Percentiles rank a stretch among this genome's conserved stretches.
phyloP scores from a whole-genome alignment of 1,284 basidiomycete species.

The Lignosus rhinocerotis region DNA sequence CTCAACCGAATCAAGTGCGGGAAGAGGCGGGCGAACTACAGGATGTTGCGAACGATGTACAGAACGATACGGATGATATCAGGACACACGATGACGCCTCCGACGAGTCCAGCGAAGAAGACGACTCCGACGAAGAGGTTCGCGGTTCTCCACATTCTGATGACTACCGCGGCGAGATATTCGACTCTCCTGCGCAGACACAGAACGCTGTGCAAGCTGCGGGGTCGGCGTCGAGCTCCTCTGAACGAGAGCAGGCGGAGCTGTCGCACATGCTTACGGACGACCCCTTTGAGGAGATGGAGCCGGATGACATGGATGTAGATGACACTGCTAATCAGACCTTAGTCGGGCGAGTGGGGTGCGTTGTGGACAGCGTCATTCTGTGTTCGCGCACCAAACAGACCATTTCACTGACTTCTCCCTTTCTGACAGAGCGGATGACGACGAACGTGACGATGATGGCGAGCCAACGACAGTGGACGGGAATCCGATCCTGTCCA shows the following conservation, averaged over 20 bases:
- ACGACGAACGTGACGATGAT: not conserved
- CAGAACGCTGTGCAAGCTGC: not conserved
- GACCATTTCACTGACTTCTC: not conserved
- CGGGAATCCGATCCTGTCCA: not conserved
- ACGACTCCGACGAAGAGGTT: slow-evolving; percentile 2
- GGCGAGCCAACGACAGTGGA: not conserved
- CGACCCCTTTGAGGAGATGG: not conserved
- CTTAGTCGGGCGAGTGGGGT: not conserved
- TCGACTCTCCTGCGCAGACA: not conserved
- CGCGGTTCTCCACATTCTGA: slow-evolving; percentile 7
- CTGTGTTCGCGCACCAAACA: not conserved
- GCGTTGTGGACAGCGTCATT: not conserved
- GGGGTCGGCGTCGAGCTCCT: not conserved
- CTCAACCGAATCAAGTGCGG: slow-evolving; percentile 1
- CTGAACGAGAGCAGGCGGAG: not conserved
- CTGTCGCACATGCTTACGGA: not conserved
- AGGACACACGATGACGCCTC: not conserved
- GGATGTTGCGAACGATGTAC: not conserved
- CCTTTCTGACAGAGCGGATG: not conserved
- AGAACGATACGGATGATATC: not conserved
- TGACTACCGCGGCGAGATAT: slow-evolving; percentile 18
- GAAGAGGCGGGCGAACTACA: no score
- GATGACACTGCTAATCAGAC: not conserved
- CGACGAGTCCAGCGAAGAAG: not conserved
- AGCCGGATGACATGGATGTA: not conserved